phyloP scores from a whole-genome alignment of 75 land plant genomes.

The Selaginella tamariscina region DNA sequence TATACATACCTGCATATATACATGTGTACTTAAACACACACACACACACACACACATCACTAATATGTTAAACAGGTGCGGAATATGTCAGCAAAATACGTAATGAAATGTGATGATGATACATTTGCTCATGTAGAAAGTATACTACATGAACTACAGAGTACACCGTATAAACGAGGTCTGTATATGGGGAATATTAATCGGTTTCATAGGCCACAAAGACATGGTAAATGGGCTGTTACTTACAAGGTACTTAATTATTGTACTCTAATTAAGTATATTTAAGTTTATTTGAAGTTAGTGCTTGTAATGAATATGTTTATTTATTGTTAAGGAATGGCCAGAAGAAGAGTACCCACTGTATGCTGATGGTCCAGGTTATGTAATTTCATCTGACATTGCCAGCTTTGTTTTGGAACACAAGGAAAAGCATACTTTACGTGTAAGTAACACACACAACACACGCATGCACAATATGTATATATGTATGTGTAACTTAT shows the following conservation, averaged over 20 bases:
- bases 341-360: slow-evolving; percentile 12
- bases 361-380: slow-evolving; percentile 9
- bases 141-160: background rate
- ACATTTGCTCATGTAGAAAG: background rate
- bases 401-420: background rate
- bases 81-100: slow-evolving; percentile 1
- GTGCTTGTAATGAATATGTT: background rate
- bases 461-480: no score
- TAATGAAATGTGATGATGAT: slow-evolving; percentile 12
- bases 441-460: no score
- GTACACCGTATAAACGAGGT: background rate
- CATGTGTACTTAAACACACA: background rate
- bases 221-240: slow-evolving; percentile 8
- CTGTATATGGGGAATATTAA: slow-evolving; percentile 12
- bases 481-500: no score
- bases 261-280: no score
- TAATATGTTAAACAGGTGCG: background rate
- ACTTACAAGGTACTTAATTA: background rate
- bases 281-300: background rate
- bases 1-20: no score
- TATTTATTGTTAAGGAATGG: background rate
- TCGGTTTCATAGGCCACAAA: background rate
- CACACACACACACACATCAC: background rate
- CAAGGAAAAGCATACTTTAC: background rate
- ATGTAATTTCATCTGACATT: slow-evolving; percentile 6